A percentile compares a stretch with the other conserved stretches of the same genome.
phyloP scores from a whole-genome alignment of 2,329 filamentous ascomycete genomes.

The Chaetomium strumarium region DNA sequence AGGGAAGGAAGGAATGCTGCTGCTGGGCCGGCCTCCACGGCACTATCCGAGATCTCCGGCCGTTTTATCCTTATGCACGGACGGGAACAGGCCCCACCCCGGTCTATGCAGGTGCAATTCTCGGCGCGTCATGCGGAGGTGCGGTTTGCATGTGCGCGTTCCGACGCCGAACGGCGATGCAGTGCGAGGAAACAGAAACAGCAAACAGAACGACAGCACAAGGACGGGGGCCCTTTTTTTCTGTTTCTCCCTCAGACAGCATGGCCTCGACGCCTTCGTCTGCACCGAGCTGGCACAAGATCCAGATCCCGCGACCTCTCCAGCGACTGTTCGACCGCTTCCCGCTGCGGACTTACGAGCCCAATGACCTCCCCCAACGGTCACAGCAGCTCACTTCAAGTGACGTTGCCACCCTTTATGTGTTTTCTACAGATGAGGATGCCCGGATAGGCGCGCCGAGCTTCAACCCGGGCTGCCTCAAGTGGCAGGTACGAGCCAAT shows the following conservation, averaged over 20 bases:
- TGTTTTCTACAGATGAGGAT: constrained; percentile 66
- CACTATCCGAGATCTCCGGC: constrained; percentile 11
- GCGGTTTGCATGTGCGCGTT: not conserved
- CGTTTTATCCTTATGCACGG: constrained; percentile 10
- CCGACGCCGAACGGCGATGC: not conserved
- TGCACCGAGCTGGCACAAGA: constrained; percentile 24
- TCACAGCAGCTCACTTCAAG: constrained; percentile 34
- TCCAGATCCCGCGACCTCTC: constrained; percentile 64
- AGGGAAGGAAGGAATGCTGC: constrained; percentile 4
- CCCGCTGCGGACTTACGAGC: constrained; percentile 68
- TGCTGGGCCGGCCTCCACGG: constrained; percentile 6
- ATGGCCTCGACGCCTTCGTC: constrained; percentile 18
- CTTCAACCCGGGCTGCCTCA: constrained; percentile 88
- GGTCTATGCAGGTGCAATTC: constrained; percentile 1
- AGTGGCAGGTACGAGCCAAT: constrained; percentile 72
- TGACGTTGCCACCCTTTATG: constrained; percentile 56
- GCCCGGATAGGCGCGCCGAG: constrained; percentile 60
- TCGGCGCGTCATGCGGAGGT: constrained; percentile 1
- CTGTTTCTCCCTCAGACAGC: not conserved
- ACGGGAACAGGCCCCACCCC: constrained; percentile 8
- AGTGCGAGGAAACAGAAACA: not conserved
- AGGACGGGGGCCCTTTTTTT: not conserved
- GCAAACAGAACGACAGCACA: not conserved
- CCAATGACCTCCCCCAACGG: constrained; percentile 67
- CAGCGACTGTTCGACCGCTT: constrained; percentile 80